Evolutionary conservation across 306 rosid species (phyloP), one percentile per base, ranked within the genome.

Genomic region (Parietaria judaica): DNA sequence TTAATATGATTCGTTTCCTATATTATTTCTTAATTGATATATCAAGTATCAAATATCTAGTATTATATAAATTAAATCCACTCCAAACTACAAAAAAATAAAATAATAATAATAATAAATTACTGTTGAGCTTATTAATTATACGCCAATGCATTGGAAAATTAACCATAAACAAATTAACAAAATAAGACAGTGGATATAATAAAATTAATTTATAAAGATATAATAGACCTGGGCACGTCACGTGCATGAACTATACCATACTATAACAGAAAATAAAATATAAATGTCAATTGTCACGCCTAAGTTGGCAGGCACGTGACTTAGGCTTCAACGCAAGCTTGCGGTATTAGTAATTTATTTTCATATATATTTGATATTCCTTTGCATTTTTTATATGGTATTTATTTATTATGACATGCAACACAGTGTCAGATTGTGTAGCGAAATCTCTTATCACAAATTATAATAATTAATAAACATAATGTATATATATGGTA

Each of bases 141-240:
- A 10, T 44, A 23, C 31, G 3, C 35, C 10, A 10, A 49, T 52
- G 49, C 59, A 52, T 51, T 36, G 60, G 54, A 64, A 56, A 38
- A 55, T 23, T 61, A 73, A 64, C 56, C 45, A 66, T 58, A 68
- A 47, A 47, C 4, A 10, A 57, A 64, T 14, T 49, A 31, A 51
- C 14, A 52, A 14, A 70, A 76, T 75, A 71, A 77, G 81, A 72
- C 78, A 76, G 76, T 75, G 84, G 89, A 82, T 86, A 84, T 34
- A 56, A 57, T 66, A 71, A 72, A 46, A 13, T 46, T 52, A 36
- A 57, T 62, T 76, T 23, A 23, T 23, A 23, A 23, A 23, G 31
- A 23, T 23, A 23, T 23, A 23, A 23, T 23, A 23, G 31, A 23
- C 31, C 31, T 23, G 31, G 31, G 31, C 14, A 14, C 55, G 36